Evolutionary conservation across 2,329 filamentous ascomycete genomes (phyloP), one percentile per base, ranked within the genome.

Genomic region (Xylariaceae sp.): DNA sequence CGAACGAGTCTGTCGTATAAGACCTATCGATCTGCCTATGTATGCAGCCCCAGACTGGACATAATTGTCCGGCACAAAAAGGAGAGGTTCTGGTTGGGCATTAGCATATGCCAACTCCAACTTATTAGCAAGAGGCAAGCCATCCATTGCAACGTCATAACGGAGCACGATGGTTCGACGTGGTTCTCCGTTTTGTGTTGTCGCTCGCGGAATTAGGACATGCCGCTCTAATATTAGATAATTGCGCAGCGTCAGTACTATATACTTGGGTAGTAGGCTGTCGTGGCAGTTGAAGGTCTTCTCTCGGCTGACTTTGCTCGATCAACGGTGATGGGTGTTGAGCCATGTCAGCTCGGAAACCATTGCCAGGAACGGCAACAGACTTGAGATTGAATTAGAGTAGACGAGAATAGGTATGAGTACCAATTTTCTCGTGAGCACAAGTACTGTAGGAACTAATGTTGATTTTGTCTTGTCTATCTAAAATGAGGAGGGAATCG

Each of bases 61-160:
- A 37, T 37, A 37, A 37, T 37, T 37, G 7, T 16, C 32, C 7
- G 32, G 32, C 32, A 37, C 12, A 37, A 37, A 37, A 37, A 37
- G 14, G 32, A 16, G 32, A 37, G 3, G 32, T 3, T 37, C 32
- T 37, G 32, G 32, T 37, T 37, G 32, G 32, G 32, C 32, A 37
- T 14, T 16, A 37, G 32, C 32, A 37, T 37, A 37, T 37, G 32
- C 32, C 32, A 16, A 14, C 7, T 37, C 32, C 32, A 37, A 37
- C 32, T 37, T 37, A 37, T 12, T 26, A 26, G 23, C 23, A 26
- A 4, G 4, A 26, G 23, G 9, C 9, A 26, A 26, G 50, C 26
- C 40, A 19, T 57, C 54, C 44, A 48, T 41, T 54, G 50, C 23
- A 49, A 62, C 60, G 60, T 62, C 60, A 62, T 62, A 58, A 62